Evolutionary conservation across 495 filamentous ascomycete species (phyloP).

Genomic region (Xylaria acuta): DNA sequence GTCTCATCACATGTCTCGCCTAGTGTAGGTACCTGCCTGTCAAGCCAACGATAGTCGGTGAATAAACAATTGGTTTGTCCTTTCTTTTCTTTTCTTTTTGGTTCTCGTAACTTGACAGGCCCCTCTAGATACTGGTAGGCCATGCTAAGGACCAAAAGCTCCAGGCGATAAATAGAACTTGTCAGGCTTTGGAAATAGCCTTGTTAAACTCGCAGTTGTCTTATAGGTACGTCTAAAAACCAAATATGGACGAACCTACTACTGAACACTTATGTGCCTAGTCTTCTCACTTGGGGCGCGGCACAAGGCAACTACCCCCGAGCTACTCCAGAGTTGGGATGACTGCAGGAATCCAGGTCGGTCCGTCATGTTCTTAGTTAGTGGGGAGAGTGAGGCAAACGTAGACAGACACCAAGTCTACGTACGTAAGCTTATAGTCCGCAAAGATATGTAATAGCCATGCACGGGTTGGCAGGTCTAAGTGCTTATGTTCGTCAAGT

Average conservation of each 20-base stretch:
- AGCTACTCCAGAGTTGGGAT: not conserved
- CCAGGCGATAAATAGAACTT: not conserved
- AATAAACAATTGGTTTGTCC: slow-evolving; percentile 2
- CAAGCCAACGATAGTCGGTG: slow-evolving; percentile 1
- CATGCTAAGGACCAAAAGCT: not conserved
- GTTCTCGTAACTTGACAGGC: not conserved
- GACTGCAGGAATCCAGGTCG: not conserved
- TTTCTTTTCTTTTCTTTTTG: no score
- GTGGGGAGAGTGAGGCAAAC: not conserved
- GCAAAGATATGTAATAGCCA: not conserved
- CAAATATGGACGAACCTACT: not conserved
- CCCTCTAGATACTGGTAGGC: not conserved
- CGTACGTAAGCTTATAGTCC: not conserved
- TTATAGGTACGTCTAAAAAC: not conserved
- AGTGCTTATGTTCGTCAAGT: not conserved
- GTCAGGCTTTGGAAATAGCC: not conserved
- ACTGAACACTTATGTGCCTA: not conserved
- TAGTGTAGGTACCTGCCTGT: not conserved
- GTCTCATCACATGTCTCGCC: not conserved
- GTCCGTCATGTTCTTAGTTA: not conserved
- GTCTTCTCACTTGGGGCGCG: not conserved
- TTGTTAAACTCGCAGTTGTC: not conserved
- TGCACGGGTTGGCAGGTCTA: not conserved
- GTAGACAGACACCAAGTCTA: not conserved
- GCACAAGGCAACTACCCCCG: not conserved